Evolutionary conservation across 1,139 yeast species (phyloP).

Genomic region (Wickerhamomyces sp.): DNA sequence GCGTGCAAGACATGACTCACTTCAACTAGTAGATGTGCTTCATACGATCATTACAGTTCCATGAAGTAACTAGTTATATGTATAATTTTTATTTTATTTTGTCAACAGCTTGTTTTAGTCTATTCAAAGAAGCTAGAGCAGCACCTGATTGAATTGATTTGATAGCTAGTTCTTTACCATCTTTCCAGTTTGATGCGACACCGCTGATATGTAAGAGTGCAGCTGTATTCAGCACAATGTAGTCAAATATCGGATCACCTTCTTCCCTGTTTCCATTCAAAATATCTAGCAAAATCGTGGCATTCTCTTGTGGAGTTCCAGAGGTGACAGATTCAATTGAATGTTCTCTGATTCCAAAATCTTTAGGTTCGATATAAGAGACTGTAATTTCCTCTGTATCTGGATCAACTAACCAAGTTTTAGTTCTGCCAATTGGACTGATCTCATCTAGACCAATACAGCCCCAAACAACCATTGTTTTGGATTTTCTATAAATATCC

Average conservation of each 20-base stretch:
- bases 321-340: constrained; percentile 63
- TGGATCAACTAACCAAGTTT: constrained; percentile 69
- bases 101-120: constrained; percentile 46
- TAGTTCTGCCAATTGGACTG: constrained; percentile 79
- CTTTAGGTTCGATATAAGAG: constrained; percentile 51
- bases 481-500: constrained; percentile 41
- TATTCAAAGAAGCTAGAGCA: constrained; percentile 56
- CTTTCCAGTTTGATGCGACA: constrained; percentile 58
- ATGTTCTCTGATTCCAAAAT: constrained; percentile 81
- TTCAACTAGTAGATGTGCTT: no score
- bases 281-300: constrained; percentile 52
- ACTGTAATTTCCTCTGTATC: constrained; percentile 35
- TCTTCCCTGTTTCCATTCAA: constrained; percentile 44
- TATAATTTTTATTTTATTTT: not conserved
- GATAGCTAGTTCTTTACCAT: constrained; percentile 75
- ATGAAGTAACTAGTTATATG: not conserved
- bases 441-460: constrained; percentile 88
- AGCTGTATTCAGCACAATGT: constrained; percentile 81
- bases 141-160: constrained; percentile 60
- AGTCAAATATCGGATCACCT: constrained; percentile 72
- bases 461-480: constrained; percentile 89
- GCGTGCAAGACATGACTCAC: no score
- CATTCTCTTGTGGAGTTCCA: constrained; percentile 86
- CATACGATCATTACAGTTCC: no score
- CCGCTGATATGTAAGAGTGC: constrained; percentile 83